Percentiles rank a stretch among this genome's conserved stretches.
phyloP scores from a whole-genome alignment of 805 yeast genomes.

The Saturnispora besseyi region DNA sequence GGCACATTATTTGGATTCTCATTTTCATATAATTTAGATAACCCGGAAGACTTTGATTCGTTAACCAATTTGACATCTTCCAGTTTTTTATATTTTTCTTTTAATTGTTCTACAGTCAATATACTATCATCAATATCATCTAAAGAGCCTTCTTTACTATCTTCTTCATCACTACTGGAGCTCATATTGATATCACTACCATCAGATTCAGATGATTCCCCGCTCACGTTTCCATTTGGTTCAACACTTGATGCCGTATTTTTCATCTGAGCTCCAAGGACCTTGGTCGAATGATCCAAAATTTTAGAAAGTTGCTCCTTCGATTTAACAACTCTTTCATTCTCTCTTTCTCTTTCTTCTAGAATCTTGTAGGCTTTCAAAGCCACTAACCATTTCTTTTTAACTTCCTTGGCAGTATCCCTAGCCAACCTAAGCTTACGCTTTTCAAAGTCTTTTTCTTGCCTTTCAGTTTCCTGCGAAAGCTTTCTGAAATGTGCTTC shows the following conservation, averaged over 20 bases:
- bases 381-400: constrained; percentile 85
- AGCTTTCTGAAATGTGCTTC: constrained; percentile 81
- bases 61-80: constrained; percentile 16
- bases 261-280: constrained; percentile 75
- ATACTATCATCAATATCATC: constrained; percentile 35
- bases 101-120: constrained; percentile 47
- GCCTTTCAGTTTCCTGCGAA: constrained; percentile 82
- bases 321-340: constrained; percentile 69
- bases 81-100: constrained; percentile 45
- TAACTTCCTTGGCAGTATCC: constrained; percentile 73
- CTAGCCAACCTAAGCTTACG: constrained; percentile 65
- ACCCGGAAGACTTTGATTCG: not conserved
- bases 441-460: constrained; percentile 65
- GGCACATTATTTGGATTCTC: constrained; percentile 3
- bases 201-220: constrained; percentile 13
- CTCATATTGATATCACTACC: constrained; percentile 20
- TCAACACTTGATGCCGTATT: constrained; percentile 23
- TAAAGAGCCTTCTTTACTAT: constrained; percentile 11
- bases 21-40: constrained; percentile 28
- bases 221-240: constrained; percentile 8
- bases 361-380: constrained; percentile 67
- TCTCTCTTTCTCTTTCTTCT: constrained; percentile 72
- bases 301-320: constrained; percentile 81
- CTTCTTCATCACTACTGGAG: constrained; percentile 22
- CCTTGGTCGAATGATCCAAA: constrained; percentile 83